Base-by-base conservation (phyloP, 2,329 filamentous ascomycete species). In the Diaporthe longicolla region DNA sequence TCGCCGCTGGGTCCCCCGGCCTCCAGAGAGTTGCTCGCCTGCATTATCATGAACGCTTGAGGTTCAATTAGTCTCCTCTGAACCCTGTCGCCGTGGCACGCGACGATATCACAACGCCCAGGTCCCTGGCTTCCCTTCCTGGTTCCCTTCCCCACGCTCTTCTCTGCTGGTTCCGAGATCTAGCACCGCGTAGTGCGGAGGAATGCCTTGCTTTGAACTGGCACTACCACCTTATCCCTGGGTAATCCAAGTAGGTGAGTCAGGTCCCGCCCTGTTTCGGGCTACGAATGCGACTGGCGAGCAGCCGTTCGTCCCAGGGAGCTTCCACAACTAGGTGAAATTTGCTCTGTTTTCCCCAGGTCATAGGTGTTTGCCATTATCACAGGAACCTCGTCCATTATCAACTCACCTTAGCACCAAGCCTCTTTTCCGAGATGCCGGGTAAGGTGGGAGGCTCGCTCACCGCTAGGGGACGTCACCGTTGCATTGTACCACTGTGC, bases 71-170 rank as follows among this genome's bases (percentile, higher is more conserved):
- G 45, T 17, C 63, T 52, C 21, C 32, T 21, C 32, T 66, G n/a
- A 66, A 66, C 63, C 63, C 45, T 66, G 63, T 52, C n/a, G 7
- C 29, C n/a, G 11, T 52, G 63, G 63, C 63, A 66, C 29, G 63
- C 63, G 63, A 66, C 45, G 45, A 52, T 66, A 52, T 37, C 63
- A 66, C 63, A 52, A 19, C 48, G 43, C 45, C 26, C 26, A 52
- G 45, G 29, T 8, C 17, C 37, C 58, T 32, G 37, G 58, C 29
- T 52, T 40, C 48, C 45, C 29, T 52, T 40, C 48, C 45, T 66
- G 45, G 45, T 40, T 21, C n/a, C 7, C 45, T 37, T 52, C 29
- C 63, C 63, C 63, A 66, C 63, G 63, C 63, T 40, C 45, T 63
- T 15, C n/a, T 35, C 19, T 50, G 61, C 45, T 52, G 63, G 63